Evolutionary conservation across 805 yeast genomes (phyloP).

Genomic region (Jamesozyma piceae): DNA sequence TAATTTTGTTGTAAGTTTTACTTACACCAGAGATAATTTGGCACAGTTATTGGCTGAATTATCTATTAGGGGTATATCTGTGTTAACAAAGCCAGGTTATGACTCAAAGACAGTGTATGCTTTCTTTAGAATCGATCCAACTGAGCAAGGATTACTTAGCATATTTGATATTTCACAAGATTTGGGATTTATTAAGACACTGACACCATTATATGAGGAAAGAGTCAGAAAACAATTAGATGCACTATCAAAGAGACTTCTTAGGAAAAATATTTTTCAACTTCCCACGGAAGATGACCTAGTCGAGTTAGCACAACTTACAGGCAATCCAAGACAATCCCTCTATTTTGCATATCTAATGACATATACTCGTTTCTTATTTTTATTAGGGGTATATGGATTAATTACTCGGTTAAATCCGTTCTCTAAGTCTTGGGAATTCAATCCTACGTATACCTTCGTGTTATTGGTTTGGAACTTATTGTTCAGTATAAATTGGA

Average conservation of each 20-base stretch:
- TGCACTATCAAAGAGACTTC: not conserved
- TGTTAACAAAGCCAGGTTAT: conserved; percentile 21
- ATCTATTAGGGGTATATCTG: conserved; percentile 18
- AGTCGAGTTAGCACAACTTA: conserved; percentile 28
- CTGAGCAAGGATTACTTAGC: conserved; percentile 1
- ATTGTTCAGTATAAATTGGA: conserved; percentile 53
- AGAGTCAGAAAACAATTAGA: conserved; percentile 4
- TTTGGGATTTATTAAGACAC: conserved; percentile 5
- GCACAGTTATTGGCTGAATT: conserved; percentile 20
- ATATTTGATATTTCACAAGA: conserved; percentile 4
- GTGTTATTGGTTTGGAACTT: conserved; percentile 58
- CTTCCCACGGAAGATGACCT: conserved; percentile 23
- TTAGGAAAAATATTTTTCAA: not conserved
- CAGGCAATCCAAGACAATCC: conserved; percentile 37
- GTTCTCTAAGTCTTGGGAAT: conserved; percentile 15
- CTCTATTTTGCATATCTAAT: conserved; percentile 65
- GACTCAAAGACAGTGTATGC: conserved; percentile 15
- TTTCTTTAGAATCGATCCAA: conserved; percentile 15
- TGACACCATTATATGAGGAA: conserved; percentile 10
- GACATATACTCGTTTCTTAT: conserved; percentile 50
- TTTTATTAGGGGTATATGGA: conserved; percentile 50
- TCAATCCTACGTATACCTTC: conserved; percentile 47
- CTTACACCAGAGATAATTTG: conserved; percentile 19
- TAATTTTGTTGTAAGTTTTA: conserved; percentile 20
- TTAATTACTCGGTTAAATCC: conserved; percentile 29